Evolutionary conservation across 805 yeast genomes (phyloP).

Genomic region (Candida saitoana): DNA sequence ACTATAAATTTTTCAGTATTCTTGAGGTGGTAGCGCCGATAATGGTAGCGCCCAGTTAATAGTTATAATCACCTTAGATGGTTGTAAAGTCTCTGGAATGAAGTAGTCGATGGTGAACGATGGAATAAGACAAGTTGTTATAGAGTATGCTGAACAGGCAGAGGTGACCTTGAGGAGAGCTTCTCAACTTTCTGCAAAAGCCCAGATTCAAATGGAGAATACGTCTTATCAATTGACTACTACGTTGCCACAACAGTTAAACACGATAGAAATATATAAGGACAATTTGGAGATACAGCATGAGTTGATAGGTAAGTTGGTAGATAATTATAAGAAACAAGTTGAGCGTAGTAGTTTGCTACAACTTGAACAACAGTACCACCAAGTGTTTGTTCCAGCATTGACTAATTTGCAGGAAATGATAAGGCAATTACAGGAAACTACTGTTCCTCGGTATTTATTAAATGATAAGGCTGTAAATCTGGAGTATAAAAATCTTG

Average conservation of each 20-base stretch:
- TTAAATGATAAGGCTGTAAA: conserved; percentile 4
- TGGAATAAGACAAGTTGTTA: neutral
- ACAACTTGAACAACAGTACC: neutral
- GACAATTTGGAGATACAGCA: neutral
- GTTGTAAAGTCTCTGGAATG: neutral
- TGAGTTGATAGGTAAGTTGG: neutral
- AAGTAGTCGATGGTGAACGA: neutral
- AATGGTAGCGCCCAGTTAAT: neutral
- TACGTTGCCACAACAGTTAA: conserved; percentile 16
- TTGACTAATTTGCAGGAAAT: conserved; percentile 22
- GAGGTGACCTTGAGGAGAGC: conserved; percentile 1
- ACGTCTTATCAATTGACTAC: conserved; percentile 20
- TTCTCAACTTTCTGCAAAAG: conserved; percentile 22
- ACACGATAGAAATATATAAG: neutral
- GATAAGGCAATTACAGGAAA: conserved; percentile 18
- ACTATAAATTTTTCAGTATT: neutral
- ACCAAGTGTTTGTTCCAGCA: conserved; percentile 18
- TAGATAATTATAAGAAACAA: neutral
- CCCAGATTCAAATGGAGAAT: conserved; percentile 27
- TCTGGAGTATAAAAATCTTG: conserved; percentile 12
- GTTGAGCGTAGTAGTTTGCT: neutral
- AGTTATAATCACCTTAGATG: neutral
- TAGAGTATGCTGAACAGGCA: conserved; percentile 4
- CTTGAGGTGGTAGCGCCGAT: too few relatives aligned
- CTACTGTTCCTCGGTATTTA: conserved; percentile 26